Conservation (phyloP, 345 rosid species). For the Aquilaria malaccensis region DNA sequence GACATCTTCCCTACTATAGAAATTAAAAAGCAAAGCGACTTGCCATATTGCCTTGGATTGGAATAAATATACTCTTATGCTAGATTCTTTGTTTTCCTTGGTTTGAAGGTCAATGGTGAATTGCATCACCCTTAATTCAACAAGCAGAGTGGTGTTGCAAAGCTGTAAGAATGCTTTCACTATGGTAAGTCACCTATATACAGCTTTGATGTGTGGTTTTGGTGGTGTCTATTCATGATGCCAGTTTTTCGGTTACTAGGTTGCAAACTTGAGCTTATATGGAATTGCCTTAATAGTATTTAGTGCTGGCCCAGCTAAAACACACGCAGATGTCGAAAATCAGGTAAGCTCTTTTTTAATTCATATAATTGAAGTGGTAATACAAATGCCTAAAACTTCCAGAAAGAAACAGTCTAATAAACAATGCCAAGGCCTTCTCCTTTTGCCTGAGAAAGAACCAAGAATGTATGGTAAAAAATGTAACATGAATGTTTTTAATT, state of each 20-base stretch:
- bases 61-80: background rate
- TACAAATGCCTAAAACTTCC: constrained; percentile 3
- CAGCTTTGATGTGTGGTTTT: constrained; percentile 13
- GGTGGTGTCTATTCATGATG: constrained; percentile 4
- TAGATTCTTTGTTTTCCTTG: constrained; percentile 10
- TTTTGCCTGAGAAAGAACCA: too few species aligned
- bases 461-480: too few species aligned
- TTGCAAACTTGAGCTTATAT: constrained; percentile 87
- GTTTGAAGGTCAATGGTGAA: constrained; percentile 82
- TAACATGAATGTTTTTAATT: background rate
- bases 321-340: constrained; percentile 56
- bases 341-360: constrained; percentile 42
- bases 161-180: constrained; percentile 97
- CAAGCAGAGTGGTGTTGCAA: constrained; percentile 78
- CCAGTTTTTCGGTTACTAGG: constrained; percentile 29
- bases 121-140: constrained; percentile 79
- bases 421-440: too few species aligned
- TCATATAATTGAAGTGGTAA: background rate
- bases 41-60: too few species aligned
- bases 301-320: constrained; percentile 33
- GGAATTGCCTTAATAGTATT: constrained; percentile 74
- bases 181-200: constrained; percentile 46
- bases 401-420: too few species aligned
- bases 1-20: too few species aligned
- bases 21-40: too few species aligned